These are phyloP conservation scores for Colletotrichum tanaceti DNA, from an alignment of 2,329 filamentous ascomycete species.

Conservation along the genomic window DNA sequence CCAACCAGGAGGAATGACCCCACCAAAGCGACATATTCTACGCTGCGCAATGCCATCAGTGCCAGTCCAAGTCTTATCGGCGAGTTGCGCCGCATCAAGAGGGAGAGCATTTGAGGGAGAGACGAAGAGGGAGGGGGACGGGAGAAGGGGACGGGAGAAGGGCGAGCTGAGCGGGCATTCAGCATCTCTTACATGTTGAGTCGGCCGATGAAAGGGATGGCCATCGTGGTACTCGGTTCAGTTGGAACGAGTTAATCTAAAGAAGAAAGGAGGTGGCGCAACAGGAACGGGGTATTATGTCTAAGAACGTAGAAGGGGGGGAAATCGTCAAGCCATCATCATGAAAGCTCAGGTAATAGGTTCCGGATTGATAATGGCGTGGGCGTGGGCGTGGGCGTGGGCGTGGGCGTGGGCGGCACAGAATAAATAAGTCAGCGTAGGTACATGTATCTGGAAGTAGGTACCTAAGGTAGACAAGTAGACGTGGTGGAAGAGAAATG, in stretches of 20 bases:
- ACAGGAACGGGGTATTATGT: slow-evolving; percentile 36
- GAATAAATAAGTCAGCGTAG: slow-evolving; percentile 31
- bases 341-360: slow-evolving; percentile 27
- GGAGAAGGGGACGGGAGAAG: slow-evolving; percentile 10
- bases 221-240: slow-evolving; percentile 53
- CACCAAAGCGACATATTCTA: slow-evolving; percentile 88
- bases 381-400: slow-evolving; percentile 5
- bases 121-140: slow-evolving; percentile 9
- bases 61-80: slow-evolving; percentile 15
- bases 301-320: slow-evolving; percentile 23
- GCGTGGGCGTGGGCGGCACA: too few relatives aligned
- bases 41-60: slow-evolving; percentile 57
- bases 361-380: slow-evolving; percentile 6
- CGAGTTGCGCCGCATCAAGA: slow-evolving; percentile 33
- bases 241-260: slow-evolving; percentile 40
- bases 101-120: slow-evolving; percentile 21
- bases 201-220: slow-evolving; percentile 64
- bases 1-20: slow-evolving; percentile 85
- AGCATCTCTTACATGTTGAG: slow-evolving; percentile 60
- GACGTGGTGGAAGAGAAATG: slow-evolving; percentile 10
- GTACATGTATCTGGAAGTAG: slow-evolving; percentile 15
- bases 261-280: slow-evolving; percentile 19
- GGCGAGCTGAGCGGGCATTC: background rate
- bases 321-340: slow-evolving; percentile 29
- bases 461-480: too few relatives aligned